phyloP scores from a whole-genome alignment of 2,329 filamentous ascomycete species.

The Pleomassaria siparia region DNA sequence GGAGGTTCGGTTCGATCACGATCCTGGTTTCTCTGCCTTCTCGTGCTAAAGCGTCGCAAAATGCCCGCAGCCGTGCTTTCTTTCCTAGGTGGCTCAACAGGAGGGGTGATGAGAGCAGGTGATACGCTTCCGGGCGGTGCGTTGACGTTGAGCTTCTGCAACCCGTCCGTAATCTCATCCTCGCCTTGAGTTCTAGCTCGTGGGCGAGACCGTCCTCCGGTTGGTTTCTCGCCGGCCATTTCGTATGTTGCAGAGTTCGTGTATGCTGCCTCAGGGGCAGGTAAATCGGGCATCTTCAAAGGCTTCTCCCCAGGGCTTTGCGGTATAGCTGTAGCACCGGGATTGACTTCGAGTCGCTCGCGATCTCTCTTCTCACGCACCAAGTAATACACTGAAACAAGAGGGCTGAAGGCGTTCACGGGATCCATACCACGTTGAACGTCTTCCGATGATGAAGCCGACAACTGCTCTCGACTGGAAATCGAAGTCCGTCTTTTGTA shows the following conservation, averaged over 20 bases:
- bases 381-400: conserved; percentile 92
- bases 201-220: conserved; percentile 78
- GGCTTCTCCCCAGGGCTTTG: conserved; percentile 58
- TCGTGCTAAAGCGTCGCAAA: conserved; percentile 86
- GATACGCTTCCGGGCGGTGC: conserved; percentile 51
- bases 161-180: conserved; percentile 77
- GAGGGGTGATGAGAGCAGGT: conserved; percentile 57
- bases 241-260: conserved; percentile 85
- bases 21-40: conserved; percentile 66
- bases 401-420: conserved; percentile 86
- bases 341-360: conserved; percentile 63
- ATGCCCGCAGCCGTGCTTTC: conserved; percentile 85
- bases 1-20: conserved; percentile 57
- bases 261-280: conserved; percentile 80
- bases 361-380: conserved; percentile 93
- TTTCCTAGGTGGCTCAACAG: conserved; percentile 65
- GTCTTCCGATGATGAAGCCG: conserved; percentile 80
- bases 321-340: conserved; percentile 61
- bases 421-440: conserved; percentile 82
- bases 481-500: conserved; percentile 92
- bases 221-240: conserved; percentile 84
- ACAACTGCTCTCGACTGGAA: conserved; percentile 83
- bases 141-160: conserved; percentile 65
- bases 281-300: conserved; percentile 70
- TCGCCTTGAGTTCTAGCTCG: conserved; percentile 92